Evolutionary conservation across 257 asterid species (phyloP).

Genomic region (Apocynum venetum): DNA sequence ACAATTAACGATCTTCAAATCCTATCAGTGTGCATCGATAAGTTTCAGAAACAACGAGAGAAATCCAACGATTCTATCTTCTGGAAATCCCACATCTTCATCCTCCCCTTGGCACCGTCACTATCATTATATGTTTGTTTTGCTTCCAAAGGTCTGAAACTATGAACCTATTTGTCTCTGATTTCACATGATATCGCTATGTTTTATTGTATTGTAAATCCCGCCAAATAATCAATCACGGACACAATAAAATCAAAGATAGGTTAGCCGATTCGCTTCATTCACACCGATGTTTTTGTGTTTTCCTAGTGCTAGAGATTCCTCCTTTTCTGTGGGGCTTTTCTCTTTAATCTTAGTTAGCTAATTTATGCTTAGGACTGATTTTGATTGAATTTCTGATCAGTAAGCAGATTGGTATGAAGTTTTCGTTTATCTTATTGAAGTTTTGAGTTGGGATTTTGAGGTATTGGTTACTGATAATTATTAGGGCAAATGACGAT

Average conservation of each 20-base stretch:
- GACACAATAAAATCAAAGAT: not conserved
- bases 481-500: slow-evolving; percentile 27
- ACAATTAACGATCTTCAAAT: not conserved
- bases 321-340: not conserved
- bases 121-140: not conserved
- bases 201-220: not conserved
- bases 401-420: not conserved
- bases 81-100: not conserved
- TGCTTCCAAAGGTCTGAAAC: slow-evolving; percentile 13
- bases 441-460: not conserved
- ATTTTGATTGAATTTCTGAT: not conserved
- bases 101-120: not conserved
- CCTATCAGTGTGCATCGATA: too few species aligned
- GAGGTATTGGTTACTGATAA: not conserved
- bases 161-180: not conserved
- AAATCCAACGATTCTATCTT: not conserved
- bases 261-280: not conserved
- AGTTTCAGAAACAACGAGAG: not conserved
- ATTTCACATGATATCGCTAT: too few species aligned
- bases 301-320: not conserved
- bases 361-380: not conserved
- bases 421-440: not conserved
- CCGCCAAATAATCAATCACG: not conserved
- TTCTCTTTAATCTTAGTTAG: not conserved
- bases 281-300: not conserved